Evolutionary conservation across 306 rosid species (phyloP), one percentile per base, ranked within the genome.

Genomic region (Mucuna pruriens): DNA sequence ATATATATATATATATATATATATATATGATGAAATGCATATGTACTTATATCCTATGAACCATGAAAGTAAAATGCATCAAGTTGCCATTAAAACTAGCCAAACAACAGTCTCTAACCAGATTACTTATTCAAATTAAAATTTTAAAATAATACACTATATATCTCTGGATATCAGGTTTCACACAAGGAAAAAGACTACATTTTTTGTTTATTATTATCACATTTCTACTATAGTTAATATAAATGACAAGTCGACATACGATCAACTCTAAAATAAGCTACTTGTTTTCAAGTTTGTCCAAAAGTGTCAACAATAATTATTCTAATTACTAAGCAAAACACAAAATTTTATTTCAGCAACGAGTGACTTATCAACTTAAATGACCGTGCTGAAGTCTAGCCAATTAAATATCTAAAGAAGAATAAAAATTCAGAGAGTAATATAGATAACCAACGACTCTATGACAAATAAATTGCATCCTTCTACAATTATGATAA

Each of bases 401-500:
- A 65, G 64, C 31, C 31, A 70, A 70, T 9, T 13, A 77, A 25
- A 39, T 71, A 83, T 77, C 26, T 40, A 42, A 74, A 31, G 11
- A 49, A 63, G 12, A 54, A 54, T 81, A n/a, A 13, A 57, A 80
- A 25, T 15, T 3, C 4, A 29, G 42, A 9, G 33, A 39, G 39
- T 49, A 82, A 52, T n/a, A 17, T 52, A 6, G 23, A 13, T n/a
- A 48, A 44, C 1, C 2, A 6, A 26, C 22, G 45, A 17, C 5
- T 40, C 20, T 40, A n/a, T 44, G 45, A 77, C 12, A 64, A 26
- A 64, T 63, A 31, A 23, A 76, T 4, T 38, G 44, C 23, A 23
- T 65, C n/a, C n/a, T 9, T 23, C 22, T 31, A n/a, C 16, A 34
- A 46, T 80, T 9, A 71, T 61, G 79, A 31, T 38, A 40, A 22